These are phyloP conservation scores for Monosporascus sp. DNA, from an alignment of 2,329 filamentous ascomycete genomes.

Conservation along the genomic window DNA sequence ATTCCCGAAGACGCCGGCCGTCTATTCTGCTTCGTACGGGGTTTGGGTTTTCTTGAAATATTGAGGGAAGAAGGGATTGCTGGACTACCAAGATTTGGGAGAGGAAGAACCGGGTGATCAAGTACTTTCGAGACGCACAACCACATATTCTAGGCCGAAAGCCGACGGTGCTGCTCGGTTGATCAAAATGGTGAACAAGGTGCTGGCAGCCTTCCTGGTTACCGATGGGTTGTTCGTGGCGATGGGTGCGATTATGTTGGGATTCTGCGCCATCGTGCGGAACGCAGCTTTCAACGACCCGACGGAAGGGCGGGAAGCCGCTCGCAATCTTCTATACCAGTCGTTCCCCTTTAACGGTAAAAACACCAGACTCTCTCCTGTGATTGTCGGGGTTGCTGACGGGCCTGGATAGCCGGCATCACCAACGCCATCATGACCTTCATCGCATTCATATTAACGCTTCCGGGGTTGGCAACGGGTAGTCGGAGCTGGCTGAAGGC, in stretches of 20 bases:
- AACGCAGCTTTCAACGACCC: conserved; percentile 38
- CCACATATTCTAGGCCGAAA: not conserved
- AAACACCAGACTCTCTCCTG: not conserved
- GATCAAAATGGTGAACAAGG: conserved; percentile 48
- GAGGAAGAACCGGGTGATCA: not conserved
- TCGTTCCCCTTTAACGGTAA: conserved; percentile 40
- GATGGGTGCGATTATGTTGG: conserved; percentile 49
- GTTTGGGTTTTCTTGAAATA: conserved; percentile 1
- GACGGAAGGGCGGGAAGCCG: conserved; percentile 41
- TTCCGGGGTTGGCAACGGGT: conserved; percentile 66
- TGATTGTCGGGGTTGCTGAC: not conserved
- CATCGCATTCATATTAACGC: conserved; percentile 60
- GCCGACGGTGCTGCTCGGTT: not conserved
- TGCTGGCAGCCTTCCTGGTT: conserved; percentile 43
- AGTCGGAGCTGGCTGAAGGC: conserved; percentile 65
- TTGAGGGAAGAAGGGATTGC: conserved; percentile 1
- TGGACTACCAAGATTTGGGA: not conserved
- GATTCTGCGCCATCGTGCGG: conserved; percentile 48
- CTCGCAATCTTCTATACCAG: conserved; percentile 47
- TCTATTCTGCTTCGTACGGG: conserved; percentile 19
- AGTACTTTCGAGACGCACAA: not conserved
- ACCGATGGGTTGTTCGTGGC: conserved; percentile 46
- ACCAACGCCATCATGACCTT: conserved; percentile 69
- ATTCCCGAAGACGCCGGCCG: conserved; percentile 32
- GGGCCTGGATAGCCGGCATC: conserved; percentile 50